These are phyloP conservation scores for Balansia obtecta DNA, from an alignment of 2,329 filamentous ascomycete species.

Conservation along the genomic window DNA sequence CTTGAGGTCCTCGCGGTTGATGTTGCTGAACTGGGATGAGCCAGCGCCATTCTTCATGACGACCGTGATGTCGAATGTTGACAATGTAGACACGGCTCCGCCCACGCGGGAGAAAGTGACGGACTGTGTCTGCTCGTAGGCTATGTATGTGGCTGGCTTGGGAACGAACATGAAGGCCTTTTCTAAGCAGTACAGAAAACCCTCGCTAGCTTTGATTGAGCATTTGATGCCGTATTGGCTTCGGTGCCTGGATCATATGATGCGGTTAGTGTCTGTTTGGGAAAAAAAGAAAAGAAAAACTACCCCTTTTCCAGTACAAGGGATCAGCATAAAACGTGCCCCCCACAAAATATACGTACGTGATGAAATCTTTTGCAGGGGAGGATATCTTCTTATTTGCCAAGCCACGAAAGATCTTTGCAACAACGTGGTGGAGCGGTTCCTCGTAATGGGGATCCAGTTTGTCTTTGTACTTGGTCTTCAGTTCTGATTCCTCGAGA, in stretches of 20 bases:
- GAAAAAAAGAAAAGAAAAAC: too few species aligned
- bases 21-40: constrained; percentile 96
- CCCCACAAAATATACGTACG: constrained; percentile 28
- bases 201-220: constrained; percentile 99
- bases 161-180: constrained; percentile 99
- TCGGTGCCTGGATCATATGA: constrained; percentile 50
- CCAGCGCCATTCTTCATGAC: constrained; percentile 76
- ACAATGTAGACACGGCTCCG: constrained; percentile 82
- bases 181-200: constrained; percentile 91
- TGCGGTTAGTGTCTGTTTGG: not conserved
- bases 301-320: not conserved
- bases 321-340: not conserved
- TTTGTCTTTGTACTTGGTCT: constrained; percentile 79
- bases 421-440: constrained; percentile 84
- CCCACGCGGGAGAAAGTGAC: constrained; percentile 94
- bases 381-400: constrained; percentile 91
- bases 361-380: constrained; percentile 87
- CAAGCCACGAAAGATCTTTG: constrained; percentile 88
- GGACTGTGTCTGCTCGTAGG: constrained; percentile 81
- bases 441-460: constrained; percentile 84
- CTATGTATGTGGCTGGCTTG: constrained; percentile 94
- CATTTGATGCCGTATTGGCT: constrained; percentile 94
- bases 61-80: constrained; percentile 95
- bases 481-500: constrained; percentile 79
- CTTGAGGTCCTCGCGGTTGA: constrained; percentile 95